phyloP scores from a whole-genome alignment of 1,284 basidiomycete genomes.

The Ceratobasidium sp. region DNA sequence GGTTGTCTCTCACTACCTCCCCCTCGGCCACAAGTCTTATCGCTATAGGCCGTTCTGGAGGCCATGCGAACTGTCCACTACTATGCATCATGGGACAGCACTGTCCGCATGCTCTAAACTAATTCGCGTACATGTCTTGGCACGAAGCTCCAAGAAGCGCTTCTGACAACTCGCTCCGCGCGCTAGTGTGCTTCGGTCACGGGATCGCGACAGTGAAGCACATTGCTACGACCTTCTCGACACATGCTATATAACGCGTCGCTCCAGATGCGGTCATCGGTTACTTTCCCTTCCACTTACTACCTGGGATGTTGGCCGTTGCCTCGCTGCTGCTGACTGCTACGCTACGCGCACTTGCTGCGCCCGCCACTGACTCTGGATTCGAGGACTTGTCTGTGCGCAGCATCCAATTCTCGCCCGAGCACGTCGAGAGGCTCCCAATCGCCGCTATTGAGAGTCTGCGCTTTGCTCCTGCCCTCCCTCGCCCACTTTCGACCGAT shows the following conservation, averaged over 20 bases:
- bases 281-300: background rate
- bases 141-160: conserved; percentile 35
- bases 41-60: background rate
- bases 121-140: conserved; percentile 15
- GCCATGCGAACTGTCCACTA: conserved; percentile 31
- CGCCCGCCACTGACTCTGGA: conserved; percentile 20
- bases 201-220: conserved; percentile 36
- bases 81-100: conserved; percentile 6
- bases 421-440: conserved; percentile 35
- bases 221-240: conserved; percentile 30
- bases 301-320: conserved; percentile 9
- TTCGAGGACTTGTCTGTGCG: conserved; percentile 41
- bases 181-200: conserved; percentile 39
- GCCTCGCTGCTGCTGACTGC: conserved; percentile 18
- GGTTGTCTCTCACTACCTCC: background rate
- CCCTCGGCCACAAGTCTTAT: conserved; percentile 36
- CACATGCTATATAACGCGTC: conserved; percentile 7
- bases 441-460: conserved; percentile 37
- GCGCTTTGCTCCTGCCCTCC: conserved; percentile 18
- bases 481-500: conserved; percentile 37
- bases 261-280: conserved; percentile 3
- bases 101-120: conserved; percentile 27
- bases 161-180: conserved; percentile 19
- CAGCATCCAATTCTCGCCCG: conserved; percentile 30
- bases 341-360: conserved; percentile 18